Evolutionary conservation across 495 filamentous ascomycete genomes (phyloP).

Genomic region (Sordaria brevicollis): DNA sequence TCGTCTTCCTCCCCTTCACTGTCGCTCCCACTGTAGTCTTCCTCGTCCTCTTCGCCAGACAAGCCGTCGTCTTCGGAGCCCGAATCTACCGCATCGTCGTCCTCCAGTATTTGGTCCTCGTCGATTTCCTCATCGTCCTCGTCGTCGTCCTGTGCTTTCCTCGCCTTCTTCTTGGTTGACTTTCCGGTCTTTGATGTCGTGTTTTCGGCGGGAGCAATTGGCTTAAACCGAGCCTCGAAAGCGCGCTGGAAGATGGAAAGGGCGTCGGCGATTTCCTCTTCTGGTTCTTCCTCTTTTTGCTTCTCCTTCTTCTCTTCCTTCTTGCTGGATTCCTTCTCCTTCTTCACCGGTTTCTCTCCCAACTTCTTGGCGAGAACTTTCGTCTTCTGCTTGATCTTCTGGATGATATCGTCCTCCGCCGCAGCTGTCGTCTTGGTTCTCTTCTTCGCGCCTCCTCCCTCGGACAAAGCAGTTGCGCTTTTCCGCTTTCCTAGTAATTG

Average conservation of each 20-base stretch:
- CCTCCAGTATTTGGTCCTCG: constrained; percentile 3
- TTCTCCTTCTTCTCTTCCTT: constrained; percentile 2
- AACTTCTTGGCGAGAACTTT: background rate
- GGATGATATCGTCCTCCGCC: background rate
- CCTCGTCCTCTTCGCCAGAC: constrained; percentile 37
- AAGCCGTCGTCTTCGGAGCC: constrained; percentile 61
- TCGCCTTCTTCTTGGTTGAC: constrained; percentile 8
- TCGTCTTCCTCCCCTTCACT: constrained; percentile 5
- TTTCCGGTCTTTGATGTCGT: constrained; percentile 8
- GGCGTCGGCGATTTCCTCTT: constrained; percentile 23
- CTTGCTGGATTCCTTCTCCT: background rate
- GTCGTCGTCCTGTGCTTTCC: constrained; percentile 15
- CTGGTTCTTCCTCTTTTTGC: constrained; percentile 6
- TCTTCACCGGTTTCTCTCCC: background rate
- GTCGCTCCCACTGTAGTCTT: background rate
- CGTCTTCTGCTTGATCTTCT: background rate
- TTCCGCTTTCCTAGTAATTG: background rate
- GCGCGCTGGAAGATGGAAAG: constrained; percentile 57
- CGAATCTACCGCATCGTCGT: constrained; percentile 12
- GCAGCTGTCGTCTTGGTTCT: background rate
- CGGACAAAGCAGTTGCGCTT: background rate
- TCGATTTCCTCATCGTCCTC: constrained; percentile 21
- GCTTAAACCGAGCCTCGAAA: constrained; percentile 82
- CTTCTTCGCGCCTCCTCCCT: background rate
- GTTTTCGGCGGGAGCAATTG: constrained; percentile 37